A percentile compares a stretch with the other conserved stretches of the same genome.
phyloP scores from a whole-genome alignment of 1,284 basidiomycete genomes.

The Blastosporella zonata region DNA sequence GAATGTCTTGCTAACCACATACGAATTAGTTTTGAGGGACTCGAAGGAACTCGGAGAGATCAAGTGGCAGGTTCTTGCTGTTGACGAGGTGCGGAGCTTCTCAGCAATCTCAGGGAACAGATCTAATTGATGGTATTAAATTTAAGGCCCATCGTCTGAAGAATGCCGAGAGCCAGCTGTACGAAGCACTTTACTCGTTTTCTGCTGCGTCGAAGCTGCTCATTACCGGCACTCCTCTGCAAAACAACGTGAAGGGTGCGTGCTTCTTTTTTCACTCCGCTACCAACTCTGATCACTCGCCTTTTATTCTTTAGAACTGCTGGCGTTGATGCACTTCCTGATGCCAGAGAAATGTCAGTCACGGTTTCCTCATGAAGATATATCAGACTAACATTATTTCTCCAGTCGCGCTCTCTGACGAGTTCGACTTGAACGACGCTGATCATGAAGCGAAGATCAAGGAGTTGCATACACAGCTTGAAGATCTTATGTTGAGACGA shows the following conservation, averaged over 20 bases:
- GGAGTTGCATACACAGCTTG: slow-evolving; percentile 90
- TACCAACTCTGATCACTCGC: background rate
- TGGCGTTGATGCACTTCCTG: slow-evolving; percentile 97
- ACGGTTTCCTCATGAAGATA: background rate
- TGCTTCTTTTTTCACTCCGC: slow-evolving; percentile 12
- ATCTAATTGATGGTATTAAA: slow-evolving; percentile 10
- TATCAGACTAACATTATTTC: slow-evolving; percentile 9
- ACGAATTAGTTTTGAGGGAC: slow-evolving; percentile 95
- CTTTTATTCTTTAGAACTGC: slow-evolving; percentile 61
- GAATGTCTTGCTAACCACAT: slow-evolving; percentile 97
- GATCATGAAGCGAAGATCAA: slow-evolving; percentile 96
- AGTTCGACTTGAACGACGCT: slow-evolving; percentile 91
- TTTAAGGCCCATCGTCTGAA: slow-evolving; percentile 92
- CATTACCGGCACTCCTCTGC: slow-evolving; percentile 97
- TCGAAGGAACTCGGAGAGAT: slow-evolving; percentile 86
- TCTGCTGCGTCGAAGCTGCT: slow-evolving; percentile 89
- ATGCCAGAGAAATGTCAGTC: slow-evolving; percentile 96
- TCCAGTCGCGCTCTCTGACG: slow-evolving; percentile 79
- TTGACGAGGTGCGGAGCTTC: slow-evolving; percentile 77
- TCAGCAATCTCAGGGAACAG: background rate
- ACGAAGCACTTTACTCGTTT: slow-evolving; percentile 91
- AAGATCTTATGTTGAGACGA: slow-evolving; percentile 92
- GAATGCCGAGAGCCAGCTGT: slow-evolving; percentile 96
- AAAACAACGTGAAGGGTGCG: slow-evolving; percentile 97
- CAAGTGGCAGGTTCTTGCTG: slow-evolving; percentile 96